Base-by-base conservation (phyloP, 225 moss, liverwort and hornwort genomes). In the Antitrichia curtipendula region DNA sequence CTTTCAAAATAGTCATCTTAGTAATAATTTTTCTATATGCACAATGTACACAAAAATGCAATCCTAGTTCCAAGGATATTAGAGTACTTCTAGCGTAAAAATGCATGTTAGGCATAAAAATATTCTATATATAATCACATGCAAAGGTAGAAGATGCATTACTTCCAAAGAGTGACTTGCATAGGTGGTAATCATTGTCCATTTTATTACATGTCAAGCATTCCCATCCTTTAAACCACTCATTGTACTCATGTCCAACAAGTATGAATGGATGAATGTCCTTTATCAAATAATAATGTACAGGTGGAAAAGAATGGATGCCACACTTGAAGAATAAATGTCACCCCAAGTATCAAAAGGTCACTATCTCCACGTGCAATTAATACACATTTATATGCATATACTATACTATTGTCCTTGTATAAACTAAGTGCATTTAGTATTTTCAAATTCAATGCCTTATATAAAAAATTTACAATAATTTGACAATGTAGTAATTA, bases 41-140 rank as follows among this genome's bases (percentile, higher is more conserved):
- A 24, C 2, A n/a, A 16, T 24, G 3, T 16, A n/a, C 0, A 23
- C 0, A 1, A 25, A 25, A 54, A 24, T 24, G 0, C 0, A n/a
- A 0, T 54, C 25, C 4, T 77, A n/a, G 1, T 24, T 54, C 16
- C 0, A n/a, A n/a, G 1, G 24, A 1, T 54, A 54, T 25, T n/a
- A 2, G 8, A n/a, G 4, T 16, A n/a, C 0, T 0, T 53, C 0
- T 10, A 77, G 20, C 7, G 2, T 10, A 0, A n/a, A n/a, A 77
- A 54, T 1, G 0, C 1, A 0, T 25, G 1, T 25, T n/a, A 24
- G 6, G 2, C 2, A n/a, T 0, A 76, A 24, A 4, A 10, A 24
- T 10, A 24, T 10, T n/a, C 4, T 36, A 52, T 5, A 14, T 1
- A 54, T n/a, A 1, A 36, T 1, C 0, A 0, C 8, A 54, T 52